phyloP scores from a whole-genome alignment of 371 early-diverging fungal genomes.

The Apophysomyces ossiformis region DNA sequence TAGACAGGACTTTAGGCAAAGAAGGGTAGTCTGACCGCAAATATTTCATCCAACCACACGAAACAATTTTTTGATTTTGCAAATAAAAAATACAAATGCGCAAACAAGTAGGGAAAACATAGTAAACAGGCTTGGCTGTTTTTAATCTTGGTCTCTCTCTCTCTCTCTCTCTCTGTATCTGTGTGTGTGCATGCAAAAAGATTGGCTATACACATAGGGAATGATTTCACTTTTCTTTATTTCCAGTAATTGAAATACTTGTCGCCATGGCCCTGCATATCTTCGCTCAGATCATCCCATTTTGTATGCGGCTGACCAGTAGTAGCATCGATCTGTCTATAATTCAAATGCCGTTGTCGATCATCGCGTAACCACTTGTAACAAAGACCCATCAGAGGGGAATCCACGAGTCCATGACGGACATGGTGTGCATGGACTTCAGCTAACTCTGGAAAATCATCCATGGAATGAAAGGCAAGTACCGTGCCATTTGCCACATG shows the following conservation, averaged over 20 bases:
- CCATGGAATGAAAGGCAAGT: slow-evolving; percentile 28
- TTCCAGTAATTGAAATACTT: slow-evolving; percentile 62
- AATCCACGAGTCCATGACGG: slow-evolving; percentile 47
- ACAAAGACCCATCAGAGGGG: slow-evolving; percentile 69
- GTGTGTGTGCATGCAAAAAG: no score
- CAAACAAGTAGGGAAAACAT: no score
- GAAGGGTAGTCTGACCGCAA: no score
- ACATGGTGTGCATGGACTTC: slow-evolving; percentile 35
- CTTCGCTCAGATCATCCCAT: slow-evolving; percentile 78
- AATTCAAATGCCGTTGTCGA: slow-evolving; percentile 30
- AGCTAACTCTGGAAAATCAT: slow-evolving; percentile 58
- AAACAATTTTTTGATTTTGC: no score
- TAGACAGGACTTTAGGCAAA: no score
- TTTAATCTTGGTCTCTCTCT: neutral
- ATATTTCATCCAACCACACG: no score
- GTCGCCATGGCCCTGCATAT: slow-evolving; percentile 73
- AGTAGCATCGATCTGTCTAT: slow-evolving; percentile 28
- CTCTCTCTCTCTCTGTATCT: no score
- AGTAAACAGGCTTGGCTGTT: neutral
- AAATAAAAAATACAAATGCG: no score
- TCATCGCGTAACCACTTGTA: slow-evolving; percentile 48
- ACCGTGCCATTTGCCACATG: slow-evolving; percentile 71
- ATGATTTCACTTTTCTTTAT: slow-evolving; percentile 14
- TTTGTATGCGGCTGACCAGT: slow-evolving; percentile 56
- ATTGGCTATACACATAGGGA: no score